Evolutionary conservation across 805 yeast species (phyloP).

Genomic region (Danielia reshetovae): DNA sequence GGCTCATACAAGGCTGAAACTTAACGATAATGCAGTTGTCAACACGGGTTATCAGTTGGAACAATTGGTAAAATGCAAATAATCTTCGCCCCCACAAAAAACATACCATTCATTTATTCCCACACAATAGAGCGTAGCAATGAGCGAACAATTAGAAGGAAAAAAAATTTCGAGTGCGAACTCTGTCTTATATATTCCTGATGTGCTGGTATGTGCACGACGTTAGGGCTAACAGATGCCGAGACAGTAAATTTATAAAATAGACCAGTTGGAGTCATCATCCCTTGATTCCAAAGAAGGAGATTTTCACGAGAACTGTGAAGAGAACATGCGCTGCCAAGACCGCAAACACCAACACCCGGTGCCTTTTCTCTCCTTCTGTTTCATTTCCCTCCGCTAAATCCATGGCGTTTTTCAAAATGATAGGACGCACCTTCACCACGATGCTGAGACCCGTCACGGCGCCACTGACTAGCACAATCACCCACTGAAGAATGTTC

Average conservation of each 20-base stretch:
- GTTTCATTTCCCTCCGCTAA: constrained; percentile 21
- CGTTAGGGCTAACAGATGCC: constrained; percentile 4
- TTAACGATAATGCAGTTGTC: constrained; percentile 55
- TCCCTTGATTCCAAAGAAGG: constrained; percentile 48
- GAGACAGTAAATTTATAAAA: too few species aligned
- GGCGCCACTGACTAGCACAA: constrained; percentile 56
- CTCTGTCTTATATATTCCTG: constrained; percentile 1
- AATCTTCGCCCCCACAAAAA: constrained; percentile 37
- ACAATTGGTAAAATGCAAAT: constrained; percentile 54
- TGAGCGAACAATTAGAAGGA: not conserved
- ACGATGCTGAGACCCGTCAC: constrained; percentile 56
- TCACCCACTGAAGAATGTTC: constrained; percentile 58
- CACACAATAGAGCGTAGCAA: constrained; percentile 13
- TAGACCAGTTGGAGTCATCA: too few species aligned
- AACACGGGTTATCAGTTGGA: constrained; percentile 52
- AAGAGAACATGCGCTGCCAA: constrained; percentile 51
- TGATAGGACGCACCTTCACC: constrained; percentile 41
- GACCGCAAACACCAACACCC: constrained; percentile 37
- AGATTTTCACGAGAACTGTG: constrained; percentile 60
- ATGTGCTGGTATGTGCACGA: constrained; percentile 2
- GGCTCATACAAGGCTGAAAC: constrained; percentile 64
- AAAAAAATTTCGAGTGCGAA: constrained; percentile 4
- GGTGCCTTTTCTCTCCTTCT: constrained; percentile 24
- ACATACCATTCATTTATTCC: constrained; percentile 25
- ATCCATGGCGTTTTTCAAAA: constrained; percentile 32